phyloP scores from a whole-genome alignment of 441 rosid species.

The Biscutella laevigata region DNA sequence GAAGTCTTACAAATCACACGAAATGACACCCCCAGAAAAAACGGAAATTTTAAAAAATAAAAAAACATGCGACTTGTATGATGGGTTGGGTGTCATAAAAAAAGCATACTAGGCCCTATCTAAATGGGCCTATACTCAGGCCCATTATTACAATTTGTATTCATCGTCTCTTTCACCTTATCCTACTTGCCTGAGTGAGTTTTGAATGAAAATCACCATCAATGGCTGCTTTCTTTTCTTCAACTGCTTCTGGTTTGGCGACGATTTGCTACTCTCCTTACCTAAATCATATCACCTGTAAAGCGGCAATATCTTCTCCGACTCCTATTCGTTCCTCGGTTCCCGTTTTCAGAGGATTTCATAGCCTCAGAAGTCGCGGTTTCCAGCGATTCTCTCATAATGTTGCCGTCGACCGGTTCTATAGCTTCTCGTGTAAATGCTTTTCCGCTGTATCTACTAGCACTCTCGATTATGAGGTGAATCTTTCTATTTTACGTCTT shows the following conservation, averaged over 20 bases:
- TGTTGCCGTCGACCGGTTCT: conserved; percentile 20
- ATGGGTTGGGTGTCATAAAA: not conserved
- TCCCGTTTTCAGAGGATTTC: conserved; percentile 2
- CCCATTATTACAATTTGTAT: no score
- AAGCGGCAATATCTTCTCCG: not conserved
- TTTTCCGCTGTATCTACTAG: conserved; percentile 37
- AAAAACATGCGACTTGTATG: not conserved
- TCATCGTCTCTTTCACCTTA: no score
- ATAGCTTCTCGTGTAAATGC: conserved; percentile 37
- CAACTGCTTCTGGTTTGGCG: conserved; percentile 20
- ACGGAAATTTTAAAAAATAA: not conserved
- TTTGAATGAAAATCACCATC: no score
- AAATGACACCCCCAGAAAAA: conserved; percentile 16
- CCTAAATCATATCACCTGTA: conserved; percentile 18
- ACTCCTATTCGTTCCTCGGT: not conserved
- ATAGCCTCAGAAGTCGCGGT: conserved; percentile 22
- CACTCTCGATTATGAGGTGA: conserved; percentile 54
- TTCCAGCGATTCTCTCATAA: conserved; percentile 11
- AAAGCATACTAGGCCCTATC: not conserved
- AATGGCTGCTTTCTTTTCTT: conserved; percentile 23
- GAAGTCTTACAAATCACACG: conserved; percentile 22
- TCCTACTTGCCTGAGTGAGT: no score
- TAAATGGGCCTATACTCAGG: not conserved
- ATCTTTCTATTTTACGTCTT: not conserved
- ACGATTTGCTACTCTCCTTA: conserved; percentile 29